A percentile compares a stretch with the other conserved stretches of the same genome.
Conservation (phyloP, 2,329 filamentous ascomycete species). For the Ophiostoma ulmi region DNA sequence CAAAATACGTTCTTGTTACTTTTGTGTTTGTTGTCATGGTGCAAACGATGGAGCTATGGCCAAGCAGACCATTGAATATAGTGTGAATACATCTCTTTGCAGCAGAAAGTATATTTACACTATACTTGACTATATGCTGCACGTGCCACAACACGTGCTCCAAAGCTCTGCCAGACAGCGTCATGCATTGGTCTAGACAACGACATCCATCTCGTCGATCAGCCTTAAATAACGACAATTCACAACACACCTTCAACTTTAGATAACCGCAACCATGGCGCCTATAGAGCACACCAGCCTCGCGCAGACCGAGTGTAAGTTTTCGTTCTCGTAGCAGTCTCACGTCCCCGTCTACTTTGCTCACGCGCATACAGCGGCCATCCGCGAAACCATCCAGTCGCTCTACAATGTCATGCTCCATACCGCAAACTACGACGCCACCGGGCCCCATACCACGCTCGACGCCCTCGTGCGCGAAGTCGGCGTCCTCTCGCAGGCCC, state of each 20-base stretch:
- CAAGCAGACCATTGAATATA: not conserved
- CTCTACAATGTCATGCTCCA: slow-evolving; percentile 61
- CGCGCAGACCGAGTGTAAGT: slow-evolving; percentile 26
- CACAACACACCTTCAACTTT: not conserved
- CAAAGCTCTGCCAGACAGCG: not conserved
- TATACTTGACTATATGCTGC: not conserved
- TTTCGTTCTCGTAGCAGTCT: not conserved
- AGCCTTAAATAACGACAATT: not conserved
- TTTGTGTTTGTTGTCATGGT: too few relatives aligned
- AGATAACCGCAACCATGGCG: slow-evolving; percentile 35
- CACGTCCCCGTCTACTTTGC: not conserved
- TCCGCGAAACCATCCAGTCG: slow-evolving; percentile 53
- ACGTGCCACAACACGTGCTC: not conserved
- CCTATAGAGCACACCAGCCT: slow-evolving; percentile 34
- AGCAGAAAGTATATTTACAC: not conserved
- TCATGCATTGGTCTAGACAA: not conserved
- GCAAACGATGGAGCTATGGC: not conserved
- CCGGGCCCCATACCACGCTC: slow-evolving; percentile 42
- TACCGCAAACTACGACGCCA: slow-evolving; percentile 54
- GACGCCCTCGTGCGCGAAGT: slow-evolving; percentile 54
- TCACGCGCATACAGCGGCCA: slow-evolving; percentile 21
- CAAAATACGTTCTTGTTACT: not conserved
- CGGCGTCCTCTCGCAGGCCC: slow-evolving; percentile 40
- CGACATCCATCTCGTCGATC: not conserved
- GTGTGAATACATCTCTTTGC: not conserved